A percentile compares a stretch with the other conserved stretches of the same genome.
These are phyloP conservation scores for Trichaptum fuscoviolaceum DNA, from an alignment of 768 basidiomycete species.

Conservation along the genomic window DNA sequence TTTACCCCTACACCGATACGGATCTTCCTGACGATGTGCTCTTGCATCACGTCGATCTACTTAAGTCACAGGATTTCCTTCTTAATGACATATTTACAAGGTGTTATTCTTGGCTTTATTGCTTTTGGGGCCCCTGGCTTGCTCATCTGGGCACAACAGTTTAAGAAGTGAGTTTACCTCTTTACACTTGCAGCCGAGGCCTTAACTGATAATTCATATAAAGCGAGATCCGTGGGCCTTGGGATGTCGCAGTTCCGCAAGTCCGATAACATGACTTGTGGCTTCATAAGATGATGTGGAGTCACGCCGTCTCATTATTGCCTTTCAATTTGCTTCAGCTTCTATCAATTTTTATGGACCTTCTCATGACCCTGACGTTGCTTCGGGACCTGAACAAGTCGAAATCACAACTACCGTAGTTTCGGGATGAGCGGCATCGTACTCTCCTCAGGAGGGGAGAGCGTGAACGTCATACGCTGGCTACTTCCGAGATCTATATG, in stretches of 20 bases:
- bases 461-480: background rate
- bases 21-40: conserved; percentile 42
- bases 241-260: conserved; percentile 78
- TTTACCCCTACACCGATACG: conserved; percentile 43
- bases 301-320: background rate
- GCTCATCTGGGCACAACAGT: conserved; percentile 80
- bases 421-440: background rate
- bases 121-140: conserved; percentile 71
- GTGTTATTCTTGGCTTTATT: conserved; percentile 43
- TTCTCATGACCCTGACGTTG: background rate
- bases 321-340: background rate
- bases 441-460: background rate
- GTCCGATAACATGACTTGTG: conserved; percentile 8
- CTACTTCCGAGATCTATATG: background rate
- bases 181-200: conserved; percentile 3
- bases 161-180: conserved; percentile 69
- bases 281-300: background rate
- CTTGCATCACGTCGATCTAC: conserved; percentile 50
- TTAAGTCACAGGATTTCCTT: background rate
- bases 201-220: conserved; percentile 8
- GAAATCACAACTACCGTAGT: background rate
- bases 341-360: background rate
- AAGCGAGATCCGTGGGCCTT: conserved; percentile 85
- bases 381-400: background rate
- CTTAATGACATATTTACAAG: background rate